Evolutionary conservation across 2,329 filamentous ascomycete genomes (phyloP).

Genomic region (Neopestalotiopsis clavispora): DNA sequence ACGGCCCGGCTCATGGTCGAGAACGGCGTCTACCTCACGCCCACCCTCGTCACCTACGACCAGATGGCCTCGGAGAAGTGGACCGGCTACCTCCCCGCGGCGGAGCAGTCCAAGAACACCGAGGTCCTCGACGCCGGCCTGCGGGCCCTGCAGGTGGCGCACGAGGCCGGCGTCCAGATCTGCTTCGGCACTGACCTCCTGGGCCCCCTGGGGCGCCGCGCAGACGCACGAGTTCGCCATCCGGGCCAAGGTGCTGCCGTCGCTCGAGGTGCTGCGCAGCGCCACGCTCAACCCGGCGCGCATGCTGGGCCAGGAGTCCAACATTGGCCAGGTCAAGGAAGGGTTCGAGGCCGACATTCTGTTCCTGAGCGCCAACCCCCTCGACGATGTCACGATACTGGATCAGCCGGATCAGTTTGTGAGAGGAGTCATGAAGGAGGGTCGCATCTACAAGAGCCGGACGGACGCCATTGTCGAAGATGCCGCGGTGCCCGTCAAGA

Average conservation of each 20-base stretch:
- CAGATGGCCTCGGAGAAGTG: constrained; percentile 49
- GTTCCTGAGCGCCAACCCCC: constrained; percentile 52
- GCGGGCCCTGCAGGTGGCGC: constrained; percentile 48
- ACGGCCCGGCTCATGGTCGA: constrained; percentile 53
- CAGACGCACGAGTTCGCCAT: constrained; percentile 56
- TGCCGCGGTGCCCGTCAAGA: constrained; percentile 17
- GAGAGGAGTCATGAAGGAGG: constrained; percentile 56
- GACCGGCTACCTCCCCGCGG: constrained; percentile 44
- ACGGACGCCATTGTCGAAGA: constrained; percentile 21
- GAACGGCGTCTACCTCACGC: constrained; percentile 52
- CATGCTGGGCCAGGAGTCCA: constrained; percentile 46
- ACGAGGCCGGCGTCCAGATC: constrained; percentile 55
- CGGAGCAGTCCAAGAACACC: constrained; percentile 50
- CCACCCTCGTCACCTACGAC: constrained; percentile 55
- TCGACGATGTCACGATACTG: constrained; percentile 56
- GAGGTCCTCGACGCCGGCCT: constrained; percentile 52
- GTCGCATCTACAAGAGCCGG: constrained; percentile 44
- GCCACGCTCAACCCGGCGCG: constrained; percentile 56
- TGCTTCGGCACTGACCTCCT: constrained; percentile 61
- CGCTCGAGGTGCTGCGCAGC: constrained; percentile 50
- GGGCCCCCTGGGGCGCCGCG: constrained; percentile 49
- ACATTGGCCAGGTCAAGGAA: constrained; percentile 51
- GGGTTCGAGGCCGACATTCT: constrained; percentile 57
- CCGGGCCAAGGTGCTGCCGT: constrained; percentile 45
- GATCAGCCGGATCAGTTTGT: constrained; percentile 50